Evolutionary conservation across 148 eudicot species (phyloP).

Genomic region (Diospyros kaki): DNA sequence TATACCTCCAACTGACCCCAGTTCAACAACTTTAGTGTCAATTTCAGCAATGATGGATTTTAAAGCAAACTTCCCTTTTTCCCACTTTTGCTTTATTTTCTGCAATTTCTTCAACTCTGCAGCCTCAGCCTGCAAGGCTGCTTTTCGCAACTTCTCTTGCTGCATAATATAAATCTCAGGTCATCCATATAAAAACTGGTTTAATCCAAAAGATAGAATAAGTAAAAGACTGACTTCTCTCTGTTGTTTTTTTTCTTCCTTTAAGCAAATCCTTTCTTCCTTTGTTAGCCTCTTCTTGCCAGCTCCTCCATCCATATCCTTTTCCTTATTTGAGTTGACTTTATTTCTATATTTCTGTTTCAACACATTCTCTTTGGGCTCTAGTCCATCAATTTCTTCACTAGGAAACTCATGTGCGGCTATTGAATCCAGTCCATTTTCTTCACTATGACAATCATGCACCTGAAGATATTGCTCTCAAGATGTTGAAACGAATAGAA

Average conservation of each 20-base stretch:
- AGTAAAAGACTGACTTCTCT: conserved; percentile 56
- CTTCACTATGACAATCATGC: no score
- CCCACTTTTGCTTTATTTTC: conserved; percentile 76
- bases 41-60: conserved; percentile 68
- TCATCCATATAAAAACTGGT: background rate
- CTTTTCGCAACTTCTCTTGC: conserved; percentile 72
- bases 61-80: conserved; percentile 61
- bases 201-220: conserved; percentile 9
- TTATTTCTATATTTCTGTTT: conserved; percentile 23
- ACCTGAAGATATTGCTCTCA: no score
- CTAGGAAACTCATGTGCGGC: background rate
- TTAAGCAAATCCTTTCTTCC: conserved; percentile 49
- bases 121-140: conserved; percentile 75
- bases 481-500: no score
- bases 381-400: conserved; percentile 27
- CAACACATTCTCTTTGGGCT: conserved; percentile 12
- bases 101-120: conserved; percentile 52
- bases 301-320: conserved; percentile 20
- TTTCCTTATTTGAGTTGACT: conserved; percentile 27
- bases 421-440: no score
- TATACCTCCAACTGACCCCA: conserved; percentile 80
- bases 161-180: conserved; percentile 23
- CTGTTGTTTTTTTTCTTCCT: conserved; percentile 58
- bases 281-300: conserved; percentile 41
- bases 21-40: conserved; percentile 67